Conservation (phyloP, 306 rosid species). For the Quercus wislizeni region DNA sequence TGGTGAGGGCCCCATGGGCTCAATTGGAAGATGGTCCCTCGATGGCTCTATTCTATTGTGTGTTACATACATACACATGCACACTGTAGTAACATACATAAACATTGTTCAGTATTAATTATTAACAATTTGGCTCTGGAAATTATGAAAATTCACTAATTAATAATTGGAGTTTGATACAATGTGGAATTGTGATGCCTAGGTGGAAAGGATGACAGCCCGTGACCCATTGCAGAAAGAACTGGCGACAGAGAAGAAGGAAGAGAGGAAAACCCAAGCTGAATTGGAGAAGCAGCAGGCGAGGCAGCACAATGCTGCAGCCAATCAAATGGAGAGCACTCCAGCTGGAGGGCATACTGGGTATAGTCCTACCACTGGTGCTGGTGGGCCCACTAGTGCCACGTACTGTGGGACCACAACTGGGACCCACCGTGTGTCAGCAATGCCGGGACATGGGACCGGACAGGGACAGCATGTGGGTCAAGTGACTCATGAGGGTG, state of each 20-base stretch:
- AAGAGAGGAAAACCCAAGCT: slow-evolving; percentile 37
- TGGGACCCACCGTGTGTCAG: slow-evolving; percentile 41
- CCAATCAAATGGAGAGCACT: background rate
- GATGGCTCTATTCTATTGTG: no score
- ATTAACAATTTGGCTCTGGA: no score
- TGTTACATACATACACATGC: no score
- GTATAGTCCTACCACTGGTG: background rate
- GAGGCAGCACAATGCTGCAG: slow-evolving; percentile 37
- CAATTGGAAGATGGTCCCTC: no score
- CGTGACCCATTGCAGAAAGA: slow-evolving; percentile 46
- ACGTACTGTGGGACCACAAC: slow-evolving; percentile 27
- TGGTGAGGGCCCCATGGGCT: no score
- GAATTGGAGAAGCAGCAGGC: slow-evolving; percentile 56
- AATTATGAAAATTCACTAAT: no score
- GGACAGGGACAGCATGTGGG: slow-evolving; percentile 32
- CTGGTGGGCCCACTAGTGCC: slow-evolving; percentile 8
- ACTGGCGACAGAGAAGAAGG: slow-evolving; percentile 46
- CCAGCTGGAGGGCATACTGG: background rate
- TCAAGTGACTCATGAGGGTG: slow-evolving; percentile 28
- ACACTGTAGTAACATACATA: no score
- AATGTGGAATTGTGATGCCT: background rate
- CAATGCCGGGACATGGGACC: slow-evolving; percentile 31
- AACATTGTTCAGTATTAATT: no score
- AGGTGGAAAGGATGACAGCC: slow-evolving; percentile 56
- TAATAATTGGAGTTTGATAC: no score